Evolutionary conservation across 441 rosid species (phyloP).

Genomic region (Hypseocharis bilobata): DNA sequence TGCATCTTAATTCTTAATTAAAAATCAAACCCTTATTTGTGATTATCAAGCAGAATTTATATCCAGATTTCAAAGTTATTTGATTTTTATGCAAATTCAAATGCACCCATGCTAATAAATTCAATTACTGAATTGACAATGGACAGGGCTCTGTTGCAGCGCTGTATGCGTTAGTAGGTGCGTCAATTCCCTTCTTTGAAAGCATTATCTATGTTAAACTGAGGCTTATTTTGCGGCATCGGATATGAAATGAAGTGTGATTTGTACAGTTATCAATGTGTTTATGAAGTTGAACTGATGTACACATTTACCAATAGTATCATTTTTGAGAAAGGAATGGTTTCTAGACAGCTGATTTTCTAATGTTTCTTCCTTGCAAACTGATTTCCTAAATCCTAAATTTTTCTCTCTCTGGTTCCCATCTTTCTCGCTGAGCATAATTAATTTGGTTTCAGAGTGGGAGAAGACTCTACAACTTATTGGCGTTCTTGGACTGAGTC

Average conservation of each 20-base stretch:
- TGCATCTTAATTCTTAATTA: not conserved
- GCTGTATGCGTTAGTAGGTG: slow-evolving; percentile 56
- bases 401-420: not conserved
- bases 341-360: not conserved
- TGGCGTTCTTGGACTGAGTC: slow-evolving; percentile 55
- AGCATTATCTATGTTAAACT: not conserved
- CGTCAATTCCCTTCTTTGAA: slow-evolving; percentile 21
- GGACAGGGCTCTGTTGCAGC: slow-evolving; percentile 60
- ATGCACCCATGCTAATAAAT: slow-evolving; percentile 17
- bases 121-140: slow-evolving; percentile 29
- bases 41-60: not conserved
- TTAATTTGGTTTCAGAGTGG: slow-evolving; percentile 56
- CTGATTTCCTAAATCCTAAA: too few species aligned
- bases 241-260: not conserved
- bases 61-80: not conserved
- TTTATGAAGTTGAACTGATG: not conserved
- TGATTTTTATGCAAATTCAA: slow-evolving; percentile 4
- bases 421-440: slow-evolving; percentile 11
- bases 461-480: slow-evolving; percentile 74
- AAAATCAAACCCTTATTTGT: not conserved
- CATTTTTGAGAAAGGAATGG: not conserved
- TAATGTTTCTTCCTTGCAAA: not conserved
- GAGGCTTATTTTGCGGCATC: not conserved
- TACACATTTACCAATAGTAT: not conserved
- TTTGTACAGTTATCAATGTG: not conserved